Evolutionary conservation across 2,329 filamentous ascomycete species (phyloP).

Genomic region (Orbilia brochopaga): DNA sequence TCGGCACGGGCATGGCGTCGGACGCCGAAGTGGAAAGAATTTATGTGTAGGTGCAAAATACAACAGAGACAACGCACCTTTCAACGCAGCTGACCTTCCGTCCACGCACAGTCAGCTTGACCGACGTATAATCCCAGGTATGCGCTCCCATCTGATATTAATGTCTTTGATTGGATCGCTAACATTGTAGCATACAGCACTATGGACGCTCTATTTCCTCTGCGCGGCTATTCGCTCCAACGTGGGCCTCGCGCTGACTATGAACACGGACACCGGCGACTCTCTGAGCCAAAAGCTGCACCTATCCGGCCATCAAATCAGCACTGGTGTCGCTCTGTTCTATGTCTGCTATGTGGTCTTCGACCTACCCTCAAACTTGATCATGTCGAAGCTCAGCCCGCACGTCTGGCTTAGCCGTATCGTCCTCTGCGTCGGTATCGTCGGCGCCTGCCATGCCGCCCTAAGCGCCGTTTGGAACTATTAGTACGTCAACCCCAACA

Average conservation of each 20-base stretch:
- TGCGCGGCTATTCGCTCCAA: constrained; percentile 91
- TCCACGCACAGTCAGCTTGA: constrained; percentile 63
- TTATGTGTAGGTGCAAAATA: constrained; percentile 56
- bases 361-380: constrained; percentile 83
- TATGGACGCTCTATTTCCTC: constrained; percentile 90
- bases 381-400: constrained; percentile 85
- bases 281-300: constrained; percentile 75
- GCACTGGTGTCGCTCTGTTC: constrained; percentile 83
- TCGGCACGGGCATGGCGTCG: constrained; percentile 20
- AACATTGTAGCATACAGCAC: constrained; percentile 57
- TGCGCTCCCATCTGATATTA: background rate
- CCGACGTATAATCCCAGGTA: constrained; percentile 65
- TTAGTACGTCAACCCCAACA: constrained; percentile 64
- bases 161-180: constrained; percentile 1
- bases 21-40: constrained; percentile 57
- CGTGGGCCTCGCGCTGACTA: constrained; percentile 91
- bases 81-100: constrained; percentile 53
- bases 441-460: constrained; percentile 81
- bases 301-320: constrained; percentile 76
- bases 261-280: constrained; percentile 75
- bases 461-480: constrained; percentile 83
- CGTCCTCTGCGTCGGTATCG: constrained; percentile 82
- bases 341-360: constrained; percentile 92
- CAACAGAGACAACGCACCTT: constrained; percentile 12
- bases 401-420: constrained; percentile 92